Evolutionary conservation across 2,329 filamentous ascomycete genomes (phyloP), one percentile per base, ranked within the genome.

Genomic region (Juglanconis juglandina): DNA sequence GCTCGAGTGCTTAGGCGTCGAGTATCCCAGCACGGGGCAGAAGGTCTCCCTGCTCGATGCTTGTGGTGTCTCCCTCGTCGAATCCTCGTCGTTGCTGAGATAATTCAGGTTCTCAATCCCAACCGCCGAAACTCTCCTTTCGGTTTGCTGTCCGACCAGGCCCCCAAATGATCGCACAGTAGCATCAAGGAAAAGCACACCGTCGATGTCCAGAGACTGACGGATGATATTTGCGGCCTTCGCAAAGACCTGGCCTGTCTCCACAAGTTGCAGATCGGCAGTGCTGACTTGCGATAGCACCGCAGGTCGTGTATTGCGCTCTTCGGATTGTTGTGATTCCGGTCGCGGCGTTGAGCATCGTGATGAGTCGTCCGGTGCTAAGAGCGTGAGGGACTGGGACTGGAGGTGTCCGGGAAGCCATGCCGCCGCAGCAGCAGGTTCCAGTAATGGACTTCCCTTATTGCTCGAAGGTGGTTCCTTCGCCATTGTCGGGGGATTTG

Each of bases 191-290:
- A 74, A 75, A 3, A 73, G 46, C 4, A 71, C 69, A 0, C 78
- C 79, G 32, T 80, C 76, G 0, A 75, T 73, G 30, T 76, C 73
- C 6, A 80, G 68, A 1, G 76, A 75, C 49, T 79, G 71, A 6
- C 75, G 69, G 13, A 81, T 70, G n/a, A 80, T 69, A 37, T 74
- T 75, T 10, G 77, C 73, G 5, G 79, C 79, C 44, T 63, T 63
- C 4, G 60, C 48, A 14, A 63, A 63, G 14, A 63, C 58, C 9
- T 49, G 60, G n/a, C 60, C 59, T 8, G 49, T 53, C 37, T 63
- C 60, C 32, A 48, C 60, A 7, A 60, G 48, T 49, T 60, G 58
- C 48, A 63, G 48, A 17, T 63, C 60, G 7, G 60, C 58, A 5
- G 60, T 59, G 34, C 60, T 63, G 53, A 63, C 60, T 46, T 60